Percentiles rank a stretch among this genome's conserved stretches.
phyloP scores from a whole-genome alignment of 2,329 filamentous ascomycete genomes.

The Pezicula rhizophila region DNA sequence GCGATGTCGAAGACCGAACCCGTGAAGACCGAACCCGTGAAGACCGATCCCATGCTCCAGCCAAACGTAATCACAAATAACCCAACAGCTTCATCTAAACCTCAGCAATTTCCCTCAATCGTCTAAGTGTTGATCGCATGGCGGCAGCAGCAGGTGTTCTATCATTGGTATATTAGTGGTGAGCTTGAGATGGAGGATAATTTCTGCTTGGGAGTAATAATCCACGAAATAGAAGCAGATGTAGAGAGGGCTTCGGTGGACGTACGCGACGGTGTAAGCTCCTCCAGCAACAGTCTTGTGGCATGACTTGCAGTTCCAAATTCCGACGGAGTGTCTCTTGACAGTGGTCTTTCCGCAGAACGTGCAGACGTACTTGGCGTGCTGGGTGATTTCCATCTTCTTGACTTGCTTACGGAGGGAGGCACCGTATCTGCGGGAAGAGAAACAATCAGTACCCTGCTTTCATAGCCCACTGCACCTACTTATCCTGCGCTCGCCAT shows the following conservation, averaged over 20 bases:
- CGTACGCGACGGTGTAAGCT: conserved; percentile 95
- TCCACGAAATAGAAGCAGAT: conserved; percentile 8
- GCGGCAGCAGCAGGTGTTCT: conserved; percentile 90
- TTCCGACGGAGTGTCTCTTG: conserved; percentile 84
- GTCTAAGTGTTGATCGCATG: conserved; percentile 92
- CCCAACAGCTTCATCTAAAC: conserved; percentile 53
- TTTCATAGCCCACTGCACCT: background rate
- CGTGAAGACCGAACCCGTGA: conserved; percentile 19
- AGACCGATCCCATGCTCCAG: conserved; percentile 27
- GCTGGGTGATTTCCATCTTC: conserved; percentile 99
- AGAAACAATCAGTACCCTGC: conserved; percentile 15
- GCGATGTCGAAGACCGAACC: conserved; percentile 25
- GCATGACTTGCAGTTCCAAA: conserved; percentile 96
- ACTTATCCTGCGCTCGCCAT: background rate
- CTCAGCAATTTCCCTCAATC: conserved; percentile 96
- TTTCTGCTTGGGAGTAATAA: background rate
- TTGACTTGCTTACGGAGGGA: conserved; percentile 99
- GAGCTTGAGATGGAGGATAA: conserved; percentile 1
- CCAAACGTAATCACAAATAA: conserved; percentile 25
- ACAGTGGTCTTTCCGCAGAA: conserved; percentile 98
- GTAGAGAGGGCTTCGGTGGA: conserved; percentile 28
- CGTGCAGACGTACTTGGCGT: conserved; percentile 94
- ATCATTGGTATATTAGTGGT: conserved; percentile 13
- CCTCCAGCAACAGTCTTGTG: conserved; percentile 90
- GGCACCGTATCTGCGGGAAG: conserved; percentile 76